Base-by-base conservation (phyloP, 2,329 filamentous ascomycete genomes). In the Akanthomyces muscarius region DNA sequence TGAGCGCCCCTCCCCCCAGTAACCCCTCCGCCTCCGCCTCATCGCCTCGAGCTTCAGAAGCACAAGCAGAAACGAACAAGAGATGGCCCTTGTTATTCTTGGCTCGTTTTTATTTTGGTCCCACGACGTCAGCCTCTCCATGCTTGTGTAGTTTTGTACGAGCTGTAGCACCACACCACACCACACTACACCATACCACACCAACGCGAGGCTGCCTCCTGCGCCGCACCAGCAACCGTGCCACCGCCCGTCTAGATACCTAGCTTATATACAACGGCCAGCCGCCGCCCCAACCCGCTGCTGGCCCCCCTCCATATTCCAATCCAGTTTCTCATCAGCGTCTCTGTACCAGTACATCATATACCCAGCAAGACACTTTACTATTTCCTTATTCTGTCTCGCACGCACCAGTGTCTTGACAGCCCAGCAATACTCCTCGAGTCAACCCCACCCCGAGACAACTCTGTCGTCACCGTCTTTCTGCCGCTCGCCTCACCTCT, bases 401-500 rank as follows among this genome's bases (percentile, higher is more conserved):
- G 54, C 42, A 36, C 28, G 48, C 8, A 41, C 25, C n/a, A 18
- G 23, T 36, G 42, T 57, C 42, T 57, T 5, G 23, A 48, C 42
- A 45, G 30, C n/a, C 11, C 18, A 55, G 36, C 51, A 38, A n/a
- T 13, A 13, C 54, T 18, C 44, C 8, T 59, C 33, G 36, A 59
- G 30, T 28, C 45, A 42, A 59, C 56, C 45, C 56, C 55, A 30
- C 56, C 41, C 41, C 38, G 30, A 10, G 21, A 30, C 23, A 4
- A 13, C 56, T 59, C 56, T 59, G 56, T 59, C 56, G 45, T 59
- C 56, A 59, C 56, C 56, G 56, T 59, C 56, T 51, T 59, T 59
- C 56, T 50, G 56, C 56, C 56, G 23, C 41, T 38, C 54, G 23
- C 41, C 53, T 56, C 42, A 36, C 44, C 14, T 38, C 36, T 50